phyloP scores from a whole-genome alignment of 768 basidiomycete species.

The Hysterangium stoloniferum region DNA sequence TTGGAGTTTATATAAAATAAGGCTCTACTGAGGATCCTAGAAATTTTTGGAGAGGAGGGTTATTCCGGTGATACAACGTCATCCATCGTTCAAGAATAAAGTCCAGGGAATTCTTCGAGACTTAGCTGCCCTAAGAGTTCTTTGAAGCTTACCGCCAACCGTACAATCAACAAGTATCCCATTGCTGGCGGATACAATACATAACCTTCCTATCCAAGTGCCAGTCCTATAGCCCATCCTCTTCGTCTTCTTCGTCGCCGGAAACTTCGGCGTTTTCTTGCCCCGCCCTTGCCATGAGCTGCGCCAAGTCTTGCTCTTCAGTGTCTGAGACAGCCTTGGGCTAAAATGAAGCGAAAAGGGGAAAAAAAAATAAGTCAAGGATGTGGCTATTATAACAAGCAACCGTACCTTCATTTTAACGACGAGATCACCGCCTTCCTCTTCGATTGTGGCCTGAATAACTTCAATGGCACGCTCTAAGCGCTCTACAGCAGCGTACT shows the following conservation, averaged over 20 bases:
- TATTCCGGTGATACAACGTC: too few species aligned
- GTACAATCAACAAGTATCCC: too few species aligned
- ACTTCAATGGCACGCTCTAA: slow-evolving; percentile 90
- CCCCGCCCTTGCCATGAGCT: slow-evolving; percentile 92
- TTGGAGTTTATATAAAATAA: too few species aligned
- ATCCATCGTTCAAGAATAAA: too few species aligned
- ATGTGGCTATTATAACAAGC: background rate
- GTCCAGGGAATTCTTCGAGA: too few species aligned
- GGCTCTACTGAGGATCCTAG: too few species aligned
- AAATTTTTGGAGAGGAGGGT: too few species aligned
- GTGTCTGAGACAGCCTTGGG: slow-evolving; percentile 97
- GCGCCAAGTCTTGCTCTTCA: slow-evolving; percentile 94
- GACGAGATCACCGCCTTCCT: slow-evolving; percentile 75
- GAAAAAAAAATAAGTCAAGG: background rate
- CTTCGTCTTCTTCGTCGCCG: slow-evolving; percentile 87
- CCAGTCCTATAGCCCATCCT: slow-evolving; percentile 21
- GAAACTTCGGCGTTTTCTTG: slow-evolving; percentile 94
- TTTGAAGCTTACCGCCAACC: too few species aligned
- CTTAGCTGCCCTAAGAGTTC: too few species aligned
- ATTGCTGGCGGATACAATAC: too few species aligned
- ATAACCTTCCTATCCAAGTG: background rate
- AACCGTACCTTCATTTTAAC: slow-evolving; percentile 90
- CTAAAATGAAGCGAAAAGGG: slow-evolving; percentile 33
- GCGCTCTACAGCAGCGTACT: slow-evolving; percentile 86
- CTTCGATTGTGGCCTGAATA: slow-evolving; percentile 79